Percentiles rank a stretch among this genome's conserved stretches.
These are phyloP conservation scores for Cyberlindnera euphorbiae DNA, from an alignment of 805 yeast genomes.

Conservation along the genomic window DNA sequence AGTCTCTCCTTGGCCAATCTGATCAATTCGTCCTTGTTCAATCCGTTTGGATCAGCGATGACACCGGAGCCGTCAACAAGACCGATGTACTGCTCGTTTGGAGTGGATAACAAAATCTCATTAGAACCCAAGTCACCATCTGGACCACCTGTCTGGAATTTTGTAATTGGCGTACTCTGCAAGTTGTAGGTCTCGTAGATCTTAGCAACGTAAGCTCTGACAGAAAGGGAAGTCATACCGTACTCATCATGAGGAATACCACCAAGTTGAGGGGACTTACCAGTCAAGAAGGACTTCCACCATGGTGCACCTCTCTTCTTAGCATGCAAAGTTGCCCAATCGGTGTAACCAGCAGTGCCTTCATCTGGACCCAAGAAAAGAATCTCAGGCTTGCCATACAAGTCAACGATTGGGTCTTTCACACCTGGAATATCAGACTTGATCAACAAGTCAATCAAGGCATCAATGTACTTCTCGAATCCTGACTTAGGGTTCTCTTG, in stretches of 20 bases:
- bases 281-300: constrained; percentile 99
- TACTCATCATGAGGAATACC: constrained; percentile 98
- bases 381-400: constrained; percentile 81
- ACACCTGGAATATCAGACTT: constrained; percentile 52
- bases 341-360: constrained; percentile 91
- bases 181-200: constrained; percentile 75
- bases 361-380: constrained; percentile 99
- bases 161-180: constrained; percentile 53
- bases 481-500: constrained; percentile 80
- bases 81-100: constrained; percentile 77
- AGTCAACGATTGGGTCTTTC: constrained; percentile 62
- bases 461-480: constrained; percentile 88
- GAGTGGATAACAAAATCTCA: constrained; percentile 79
- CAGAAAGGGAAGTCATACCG: constrained; percentile 96
- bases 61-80: constrained; percentile 96
- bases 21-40: constrained; percentile 71
- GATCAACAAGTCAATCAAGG: constrained; percentile 76
- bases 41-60: constrained; percentile 84
- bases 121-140: constrained; percentile 98
- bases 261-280: constrained; percentile 86
- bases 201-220: constrained; percentile 84
- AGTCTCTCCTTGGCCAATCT: constrained; percentile 74
- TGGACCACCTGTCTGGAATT: constrained; percentile 98
- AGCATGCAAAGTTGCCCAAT: constrained; percentile 97
- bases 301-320: constrained; percentile 87